Conservation (phyloP, 2,329 filamentous ascomycete species). For the Phialophora expanda region DNA sequence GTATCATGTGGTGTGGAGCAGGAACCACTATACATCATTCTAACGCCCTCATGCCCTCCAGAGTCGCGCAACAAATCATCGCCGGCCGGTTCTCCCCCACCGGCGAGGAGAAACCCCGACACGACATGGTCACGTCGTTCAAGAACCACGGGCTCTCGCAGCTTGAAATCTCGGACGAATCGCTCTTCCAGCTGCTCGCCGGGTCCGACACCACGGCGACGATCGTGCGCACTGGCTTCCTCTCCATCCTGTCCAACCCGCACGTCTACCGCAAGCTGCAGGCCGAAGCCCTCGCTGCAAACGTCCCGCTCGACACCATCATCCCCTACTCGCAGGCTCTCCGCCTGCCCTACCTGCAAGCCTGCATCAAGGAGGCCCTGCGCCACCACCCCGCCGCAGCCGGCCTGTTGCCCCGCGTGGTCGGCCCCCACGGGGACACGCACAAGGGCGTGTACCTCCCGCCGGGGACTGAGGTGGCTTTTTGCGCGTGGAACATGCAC, state of each 20-base stretch:
- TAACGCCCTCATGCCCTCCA: neutral
- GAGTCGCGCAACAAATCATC: slow-evolving; percentile 24
- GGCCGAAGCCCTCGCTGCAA: slow-evolving; percentile 31
- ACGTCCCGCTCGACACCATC: slow-evolving; percentile 25
- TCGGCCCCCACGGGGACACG: slow-evolving; percentile 30
- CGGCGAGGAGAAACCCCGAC: slow-evolving; percentile 11
- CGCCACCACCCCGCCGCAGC: slow-evolving; percentile 39
- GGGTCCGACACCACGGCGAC: slow-evolving; percentile 33
- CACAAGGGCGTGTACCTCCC: slow-evolving; percentile 31
- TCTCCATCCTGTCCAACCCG: slow-evolving; percentile 33
- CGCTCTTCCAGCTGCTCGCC: slow-evolving; percentile 33
- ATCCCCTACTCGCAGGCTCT: slow-evolving; percentile 32
- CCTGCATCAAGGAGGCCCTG: slow-evolving; percentile 47
- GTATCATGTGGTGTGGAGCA: neutral
- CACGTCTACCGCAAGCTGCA: slow-evolving; percentile 28
- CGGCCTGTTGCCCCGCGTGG: slow-evolving; percentile 38
- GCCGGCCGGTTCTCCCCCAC: slow-evolving; percentile 17
- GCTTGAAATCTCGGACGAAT: slow-evolving; percentile 31
- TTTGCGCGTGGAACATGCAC: slow-evolving; percentile 23
- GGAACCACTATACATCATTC: neutral
- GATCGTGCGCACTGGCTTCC: slow-evolving; percentile 30
- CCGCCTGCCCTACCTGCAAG: slow-evolving; percentile 37
- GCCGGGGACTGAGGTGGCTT: slow-evolving; percentile 22
- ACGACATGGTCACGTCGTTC: slow-evolving; percentile 28
- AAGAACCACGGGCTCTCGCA: slow-evolving; percentile 31